phyloP scores from a whole-genome alignment of 345 rosid species.

The Orychophragmus violaceus region DNA sequence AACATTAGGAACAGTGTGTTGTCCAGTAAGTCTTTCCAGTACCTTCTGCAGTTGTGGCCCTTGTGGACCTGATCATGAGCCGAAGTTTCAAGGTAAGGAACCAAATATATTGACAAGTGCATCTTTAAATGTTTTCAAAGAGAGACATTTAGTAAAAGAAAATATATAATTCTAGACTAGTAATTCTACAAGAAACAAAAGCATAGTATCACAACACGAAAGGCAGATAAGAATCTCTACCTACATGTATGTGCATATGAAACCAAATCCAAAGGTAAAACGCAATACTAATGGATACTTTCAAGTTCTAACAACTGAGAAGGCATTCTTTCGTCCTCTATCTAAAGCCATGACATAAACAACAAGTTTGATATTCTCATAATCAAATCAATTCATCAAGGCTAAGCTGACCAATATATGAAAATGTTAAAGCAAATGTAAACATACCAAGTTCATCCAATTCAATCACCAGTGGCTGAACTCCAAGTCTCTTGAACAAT shows the following conservation, averaged over 20 bases:
- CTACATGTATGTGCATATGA: no score
- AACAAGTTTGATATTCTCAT: neutral
- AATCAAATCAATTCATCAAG: neutral
- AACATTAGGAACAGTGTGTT: conserved; percentile 91
- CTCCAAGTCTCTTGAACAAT: conserved; percentile 71
- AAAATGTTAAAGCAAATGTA: neutral
- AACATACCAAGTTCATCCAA: conserved; percentile 83
- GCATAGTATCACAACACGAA: neutral
- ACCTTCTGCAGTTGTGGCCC: conserved; percentile 84
- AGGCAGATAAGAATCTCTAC: neutral
- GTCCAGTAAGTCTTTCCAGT: conserved; percentile 84
- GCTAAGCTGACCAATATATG: neutral
- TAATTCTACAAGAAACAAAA: neutral
- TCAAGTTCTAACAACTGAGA: neutral
- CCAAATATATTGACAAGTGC: neutral
- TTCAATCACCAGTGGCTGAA: conserved; percentile 71
- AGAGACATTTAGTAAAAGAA: neutral
- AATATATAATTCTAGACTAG: neutral
- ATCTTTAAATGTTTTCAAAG: neutral
- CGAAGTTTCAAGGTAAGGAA: neutral
- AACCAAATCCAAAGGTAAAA: no score
- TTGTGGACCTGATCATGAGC: conserved; percentile 58
- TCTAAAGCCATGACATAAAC: neutral
- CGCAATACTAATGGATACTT: neutral
- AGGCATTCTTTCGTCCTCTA: neutral